Base-by-base conservation (phyloP, 441 rosid species). In the Sinapis alba region DNA sequence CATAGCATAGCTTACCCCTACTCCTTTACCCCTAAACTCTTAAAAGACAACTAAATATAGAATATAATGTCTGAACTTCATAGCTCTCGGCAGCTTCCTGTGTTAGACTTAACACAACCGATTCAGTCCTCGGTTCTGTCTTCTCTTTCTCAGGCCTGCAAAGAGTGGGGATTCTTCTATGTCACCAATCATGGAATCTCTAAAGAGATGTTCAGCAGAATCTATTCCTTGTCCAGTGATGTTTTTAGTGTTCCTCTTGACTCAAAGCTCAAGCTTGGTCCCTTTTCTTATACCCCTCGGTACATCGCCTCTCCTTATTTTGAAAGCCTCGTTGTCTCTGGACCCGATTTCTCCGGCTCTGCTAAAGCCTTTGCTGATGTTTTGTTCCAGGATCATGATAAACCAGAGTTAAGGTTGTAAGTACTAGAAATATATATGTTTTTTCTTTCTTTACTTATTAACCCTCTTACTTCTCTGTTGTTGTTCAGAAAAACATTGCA, bases 241-340 rank as follows among this genome's bases (percentile, higher is more conserved):
- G 75, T 88, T 13, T 91, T 87, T 76, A 73, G 68, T 68, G 83
- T 80, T 81, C 85, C 89, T 62, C 62, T 77, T 30, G 90, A 85
- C 51, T 77, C 84, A 57, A 89, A 89, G 79, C 90, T 88, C 77
- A 87, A 86, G 85, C 89, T 89, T 13, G 87, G 88, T 4, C 90
- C 90, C 13, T 68, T 74, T 2, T 81, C 89, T 7, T 89, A 83
- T 75, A 84, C 93, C 63, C 89, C 93, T 12, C 84, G 32, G 62
- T 82, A 83, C 78, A 87, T 90, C 27, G 97, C 94, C 18, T 90
- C 91, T 68, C 92, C 94, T 19, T 90, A 82, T 72, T 90, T 89
- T 32, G 91, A 87, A 73, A 85, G 97, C 69, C 74, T 90, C 19
- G 73, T 78, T 56, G 85, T 90, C 18, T 79, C 83, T 24, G 91